Evolutionary conservation across 2,329 filamentous ascomycete genomes (phyloP).

Genomic region (Plectosphaerella plurivora): DNA sequence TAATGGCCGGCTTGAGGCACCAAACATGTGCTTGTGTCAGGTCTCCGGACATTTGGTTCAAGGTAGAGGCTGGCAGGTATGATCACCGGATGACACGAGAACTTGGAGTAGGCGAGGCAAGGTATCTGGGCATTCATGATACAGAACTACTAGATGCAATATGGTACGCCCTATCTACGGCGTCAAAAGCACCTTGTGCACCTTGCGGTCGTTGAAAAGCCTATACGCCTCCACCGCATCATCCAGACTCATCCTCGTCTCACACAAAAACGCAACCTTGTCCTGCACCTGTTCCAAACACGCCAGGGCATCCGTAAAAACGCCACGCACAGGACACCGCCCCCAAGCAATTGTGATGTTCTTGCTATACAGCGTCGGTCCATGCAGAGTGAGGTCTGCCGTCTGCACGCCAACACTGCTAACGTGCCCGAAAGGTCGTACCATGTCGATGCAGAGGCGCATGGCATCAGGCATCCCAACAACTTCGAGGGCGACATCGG

Average conservation of each 20-base stretch:
- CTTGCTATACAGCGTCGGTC: neutral
- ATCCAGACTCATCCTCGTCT: neutral
- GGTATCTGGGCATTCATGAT: no score
- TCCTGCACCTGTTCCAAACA: neutral
- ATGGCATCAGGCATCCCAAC: neutral
- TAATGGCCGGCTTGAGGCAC: no score
- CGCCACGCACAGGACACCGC: neutral
- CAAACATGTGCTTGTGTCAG: no score
- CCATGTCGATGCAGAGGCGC: neutral
- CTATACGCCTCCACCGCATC: neutral
- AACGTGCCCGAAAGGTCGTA: neutral
- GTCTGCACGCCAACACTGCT: neutral
- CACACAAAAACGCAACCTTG: neutral
- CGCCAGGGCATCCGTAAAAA: neutral
- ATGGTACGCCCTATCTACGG: neutral
- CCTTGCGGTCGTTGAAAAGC: neutral
- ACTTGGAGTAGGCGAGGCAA: no score
- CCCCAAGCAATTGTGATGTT: conserved; percentile 1
- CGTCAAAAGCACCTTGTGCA: neutral
- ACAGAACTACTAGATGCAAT: no score
- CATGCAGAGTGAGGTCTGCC: neutral
- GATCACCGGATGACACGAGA: no score
- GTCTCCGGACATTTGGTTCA: no score
- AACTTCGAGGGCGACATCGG: neutral
- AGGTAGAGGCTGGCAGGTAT: no score